Percentiles rank a stretch among this genome's conserved stretches.
Conservation (phyloP, 176 grass and related monocot genomes). For the Phragmites australis region DNA sequence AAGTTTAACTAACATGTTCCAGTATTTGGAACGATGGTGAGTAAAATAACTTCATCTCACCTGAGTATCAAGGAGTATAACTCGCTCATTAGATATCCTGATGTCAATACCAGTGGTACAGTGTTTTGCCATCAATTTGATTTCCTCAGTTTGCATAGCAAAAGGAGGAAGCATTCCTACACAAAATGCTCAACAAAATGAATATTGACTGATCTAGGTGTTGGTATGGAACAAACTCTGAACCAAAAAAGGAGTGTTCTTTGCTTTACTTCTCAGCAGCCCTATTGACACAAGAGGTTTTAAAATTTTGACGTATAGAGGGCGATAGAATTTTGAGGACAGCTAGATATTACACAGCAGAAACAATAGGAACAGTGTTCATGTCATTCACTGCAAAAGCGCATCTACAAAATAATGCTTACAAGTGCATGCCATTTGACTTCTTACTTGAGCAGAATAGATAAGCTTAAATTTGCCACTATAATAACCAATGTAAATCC, state of each 20-base stretch:
- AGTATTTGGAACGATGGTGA: background rate
- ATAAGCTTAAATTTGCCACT: background rate
- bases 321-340: background rate
- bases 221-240: background rate
- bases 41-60: slow-evolving; percentile 41
- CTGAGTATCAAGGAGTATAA: slow-evolving; percentile 94
- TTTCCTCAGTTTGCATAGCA: slow-evolving; percentile 80
- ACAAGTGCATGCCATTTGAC: background rate
- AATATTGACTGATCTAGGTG: background rate
- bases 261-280: background rate
- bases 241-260: background rate
- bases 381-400: background rate
- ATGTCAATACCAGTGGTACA: slow-evolving; percentile 86
- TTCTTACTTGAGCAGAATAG: background rate
- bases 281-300: background rate
- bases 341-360: background rate
- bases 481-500: background rate
- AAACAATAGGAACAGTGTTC: background rate
- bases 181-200: slow-evolving; percentile 18
- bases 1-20: background rate
- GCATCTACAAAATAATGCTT: background rate
- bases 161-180: slow-evolving; percentile 95
- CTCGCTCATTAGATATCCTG: slow-evolving; percentile 85
- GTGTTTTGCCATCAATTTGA: slow-evolving; percentile 73
- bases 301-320: background rate